Evolutionary conservation across 129 eudicot species (phyloP).

Genomic region (Escallonia rubra): DNA sequence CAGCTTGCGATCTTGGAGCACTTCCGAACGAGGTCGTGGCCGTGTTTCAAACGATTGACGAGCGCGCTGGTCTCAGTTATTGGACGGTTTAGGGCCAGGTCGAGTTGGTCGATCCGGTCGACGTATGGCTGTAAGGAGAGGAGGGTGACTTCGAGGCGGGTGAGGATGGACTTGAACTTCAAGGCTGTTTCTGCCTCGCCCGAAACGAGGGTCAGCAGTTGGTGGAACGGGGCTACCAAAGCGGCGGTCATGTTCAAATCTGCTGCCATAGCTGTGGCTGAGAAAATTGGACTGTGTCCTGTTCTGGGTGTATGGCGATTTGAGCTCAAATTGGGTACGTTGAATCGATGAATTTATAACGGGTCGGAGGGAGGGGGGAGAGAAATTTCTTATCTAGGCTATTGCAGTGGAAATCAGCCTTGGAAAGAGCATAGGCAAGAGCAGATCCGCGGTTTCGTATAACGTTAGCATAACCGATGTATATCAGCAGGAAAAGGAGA

Average conservation of each 20-base stretch:
- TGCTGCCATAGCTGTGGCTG: too few species aligned
- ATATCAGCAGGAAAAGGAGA: too few species aligned
- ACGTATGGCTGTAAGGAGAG: background rate
- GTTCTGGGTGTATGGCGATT: too few species aligned
- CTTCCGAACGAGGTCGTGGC: constrained; percentile 15
- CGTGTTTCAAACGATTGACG: background rate
- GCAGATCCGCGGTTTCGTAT: too few species aligned
- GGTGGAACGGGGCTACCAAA: background rate
- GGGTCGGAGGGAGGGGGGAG: too few species aligned
- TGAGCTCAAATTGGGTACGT: too few species aligned
- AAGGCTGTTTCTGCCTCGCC: background rate
- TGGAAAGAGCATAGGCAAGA: too few species aligned
- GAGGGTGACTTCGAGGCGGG: background rate
- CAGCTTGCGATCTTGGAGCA: constrained; percentile 14
- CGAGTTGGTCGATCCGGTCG: constrained; percentile 8
- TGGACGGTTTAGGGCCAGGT: constrained; percentile 1
- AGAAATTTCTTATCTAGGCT: too few species aligned
- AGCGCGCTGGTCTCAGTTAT: constrained; percentile 1
- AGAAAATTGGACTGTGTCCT: too few species aligned
- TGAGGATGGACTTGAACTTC: constrained; percentile 9
- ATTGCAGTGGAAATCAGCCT: too few species aligned
- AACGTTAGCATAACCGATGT: too few species aligned
- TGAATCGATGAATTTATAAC: too few species aligned
- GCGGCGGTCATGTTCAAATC: background rate
- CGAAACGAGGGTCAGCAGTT: background rate